These are phyloP conservation scores for Apiotrichum porosum DNA, from an alignment of 1,284 basidiomycete species.

Conservation along the genomic window DNA sequence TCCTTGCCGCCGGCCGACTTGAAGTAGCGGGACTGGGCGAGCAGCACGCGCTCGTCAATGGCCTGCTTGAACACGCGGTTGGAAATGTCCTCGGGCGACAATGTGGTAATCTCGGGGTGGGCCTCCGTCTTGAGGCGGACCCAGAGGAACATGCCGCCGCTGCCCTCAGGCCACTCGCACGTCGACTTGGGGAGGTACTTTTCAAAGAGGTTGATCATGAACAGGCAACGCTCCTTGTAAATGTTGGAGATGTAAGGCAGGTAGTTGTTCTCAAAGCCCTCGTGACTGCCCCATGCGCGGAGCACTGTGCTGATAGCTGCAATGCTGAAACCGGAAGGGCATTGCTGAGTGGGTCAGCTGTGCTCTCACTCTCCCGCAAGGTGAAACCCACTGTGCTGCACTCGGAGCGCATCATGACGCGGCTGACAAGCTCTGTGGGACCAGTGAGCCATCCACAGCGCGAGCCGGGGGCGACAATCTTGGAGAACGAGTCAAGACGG, in stretches of 20 bases:
- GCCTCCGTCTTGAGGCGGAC: slow-evolving; percentile 32
- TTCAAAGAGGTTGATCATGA: slow-evolving; percentile 27
- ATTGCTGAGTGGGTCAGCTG: slow-evolving; percentile 19
- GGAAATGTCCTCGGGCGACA: slow-evolving; percentile 26
- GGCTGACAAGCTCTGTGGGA: slow-evolving; percentile 27
- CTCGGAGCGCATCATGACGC: slow-evolving; percentile 35
- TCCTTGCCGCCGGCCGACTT: slow-evolving; percentile 23
- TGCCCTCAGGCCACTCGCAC: slow-evolving; percentile 22
- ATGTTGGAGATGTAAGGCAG: slow-evolving; percentile 34
- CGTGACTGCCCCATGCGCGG: slow-evolving; percentile 37
- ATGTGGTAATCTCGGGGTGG: slow-evolving; percentile 26
- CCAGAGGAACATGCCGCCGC: slow-evolving; percentile 44
- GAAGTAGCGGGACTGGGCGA: slow-evolving; percentile 31
- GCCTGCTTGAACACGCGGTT: slow-evolving; percentile 25
- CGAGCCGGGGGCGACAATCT: slow-evolving; percentile 71
- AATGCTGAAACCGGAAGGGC: slow-evolving; percentile 38
- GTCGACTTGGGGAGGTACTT: slow-evolving; percentile 25
- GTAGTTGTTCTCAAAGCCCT: slow-evolving; percentile 38
- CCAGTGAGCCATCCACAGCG: slow-evolving; percentile 68
- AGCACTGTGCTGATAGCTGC: slow-evolving; percentile 34
- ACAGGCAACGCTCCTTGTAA: slow-evolving; percentile 29
- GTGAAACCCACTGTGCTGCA: slow-evolving; percentile 31
- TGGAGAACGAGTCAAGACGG: slow-evolving; percentile 72
- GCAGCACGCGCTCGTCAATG: slow-evolving; percentile 28
- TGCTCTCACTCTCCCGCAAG: no score